phyloP scores from a whole-genome alignment of 768 basidiomycete genomes.

The Boletus tomentosulus region DNA sequence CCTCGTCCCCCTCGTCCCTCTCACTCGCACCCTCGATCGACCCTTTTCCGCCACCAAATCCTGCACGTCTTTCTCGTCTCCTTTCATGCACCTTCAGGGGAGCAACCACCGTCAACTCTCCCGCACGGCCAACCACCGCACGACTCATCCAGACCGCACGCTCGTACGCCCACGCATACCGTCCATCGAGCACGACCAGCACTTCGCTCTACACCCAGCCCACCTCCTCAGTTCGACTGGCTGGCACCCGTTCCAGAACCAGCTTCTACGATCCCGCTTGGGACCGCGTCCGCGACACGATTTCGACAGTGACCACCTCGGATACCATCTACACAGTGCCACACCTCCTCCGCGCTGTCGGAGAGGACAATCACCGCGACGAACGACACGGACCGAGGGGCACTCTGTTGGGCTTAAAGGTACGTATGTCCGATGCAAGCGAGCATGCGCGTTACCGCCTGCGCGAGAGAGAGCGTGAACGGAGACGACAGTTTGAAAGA shows the following conservation, averaged over 20 bases:
- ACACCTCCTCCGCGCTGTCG: conserved; percentile 1
- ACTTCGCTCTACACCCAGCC: conserved; percentile 16
- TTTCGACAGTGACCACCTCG: conserved; percentile 21
- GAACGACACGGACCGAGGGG: conserved; percentile 8
- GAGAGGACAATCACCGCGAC: conserved; percentile 2
- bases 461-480: conserved; percentile 22
- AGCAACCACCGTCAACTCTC: neutral
- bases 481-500: neutral
- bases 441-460: conserved; percentile 18
- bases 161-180: conserved; percentile 13
- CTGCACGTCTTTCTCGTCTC: conserved; percentile 22
- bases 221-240: conserved; percentile 1
- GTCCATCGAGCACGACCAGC: conserved; percentile 7
- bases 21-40: conserved; percentile 17
- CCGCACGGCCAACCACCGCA: conserved; percentile 13
- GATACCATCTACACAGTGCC: conserved; percentile 6
- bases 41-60: neutral
- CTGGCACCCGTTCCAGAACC: conserved; percentile 13
- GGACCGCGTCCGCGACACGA: conserved; percentile 11
- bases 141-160: conserved; percentile 16
- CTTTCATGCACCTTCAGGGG: conserved; percentile 20
- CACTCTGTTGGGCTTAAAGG: conserved; percentile 12
- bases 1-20: conserved; percentile 8
- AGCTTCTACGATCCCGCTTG: conserved; percentile 6
- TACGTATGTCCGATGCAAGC: conserved; percentile 24